A percentile compares a stretch with the other conserved stretches of the same genome.
phyloP scores from a whole-genome alignment of 2,329 filamentous ascomycete genomes.

The Diaporthe sp. region DNA sequence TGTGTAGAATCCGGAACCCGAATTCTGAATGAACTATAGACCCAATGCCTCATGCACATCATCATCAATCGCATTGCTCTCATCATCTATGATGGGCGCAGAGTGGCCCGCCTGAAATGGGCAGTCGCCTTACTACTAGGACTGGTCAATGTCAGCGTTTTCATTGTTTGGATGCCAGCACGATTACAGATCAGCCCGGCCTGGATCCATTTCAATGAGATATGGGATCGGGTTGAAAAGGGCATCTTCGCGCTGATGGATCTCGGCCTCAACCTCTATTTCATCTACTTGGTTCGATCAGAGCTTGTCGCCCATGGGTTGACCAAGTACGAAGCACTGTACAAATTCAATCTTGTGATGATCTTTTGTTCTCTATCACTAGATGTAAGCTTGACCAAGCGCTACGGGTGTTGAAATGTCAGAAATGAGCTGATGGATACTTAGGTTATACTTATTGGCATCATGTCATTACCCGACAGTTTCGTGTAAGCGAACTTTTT shows the following conservation, averaged over 20 bases:
- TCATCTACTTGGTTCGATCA: constrained; percentile 57
- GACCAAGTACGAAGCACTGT: constrained; percentile 59
- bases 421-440: not conserved
- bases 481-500: constrained; percentile 49
- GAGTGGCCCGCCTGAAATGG: constrained; percentile 55
- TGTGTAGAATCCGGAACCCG: too few species aligned
- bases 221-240: constrained; percentile 65
- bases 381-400: constrained; percentile 48
- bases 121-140: constrained; percentile 54
- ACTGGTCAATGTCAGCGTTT: constrained; percentile 62
- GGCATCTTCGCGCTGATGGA: constrained; percentile 60
- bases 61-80: constrained; percentile 63
- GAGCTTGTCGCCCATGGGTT: constrained; percentile 60
- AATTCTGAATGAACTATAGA: constrained; percentile 42
- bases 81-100: constrained; percentile 47
- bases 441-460: constrained; percentile 53
- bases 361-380: constrained; percentile 59
- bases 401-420: not conserved
- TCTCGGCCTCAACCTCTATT: constrained; percentile 59
- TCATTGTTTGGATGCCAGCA: constrained; percentile 64
- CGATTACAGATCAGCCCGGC: constrained; percentile 54
- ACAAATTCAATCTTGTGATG: constrained; percentile 59
- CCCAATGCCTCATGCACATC: constrained; percentile 63
- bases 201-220: constrained; percentile 56
- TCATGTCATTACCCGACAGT: constrained; percentile 60